Conservation (phyloP, 352 stramenopile species). For the Lagenidium sp. region DNA sequence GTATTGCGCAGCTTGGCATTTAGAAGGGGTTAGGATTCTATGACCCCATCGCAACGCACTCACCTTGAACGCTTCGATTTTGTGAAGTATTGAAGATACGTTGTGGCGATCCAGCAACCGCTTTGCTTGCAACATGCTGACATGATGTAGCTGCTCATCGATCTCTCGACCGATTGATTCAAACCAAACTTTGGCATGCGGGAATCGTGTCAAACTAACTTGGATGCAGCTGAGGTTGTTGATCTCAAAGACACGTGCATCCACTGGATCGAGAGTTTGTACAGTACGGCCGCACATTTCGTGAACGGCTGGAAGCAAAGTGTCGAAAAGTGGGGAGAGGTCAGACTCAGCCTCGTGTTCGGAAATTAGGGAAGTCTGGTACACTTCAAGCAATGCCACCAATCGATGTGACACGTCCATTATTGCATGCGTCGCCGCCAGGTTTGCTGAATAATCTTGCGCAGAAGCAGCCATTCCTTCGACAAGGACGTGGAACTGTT, state of each 20-base stretch:
- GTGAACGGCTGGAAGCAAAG: conserved; percentile 30
- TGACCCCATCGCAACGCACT: too few species aligned
- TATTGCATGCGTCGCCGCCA: conserved; percentile 42
- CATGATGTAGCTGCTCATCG: conserved; percentile 20
- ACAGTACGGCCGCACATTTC: conserved; percentile 44
- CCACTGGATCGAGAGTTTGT: conserved; percentile 20
- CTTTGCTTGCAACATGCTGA: conserved; percentile 37
- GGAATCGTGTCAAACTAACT: conserved; percentile 28
- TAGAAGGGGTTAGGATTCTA: too few species aligned
- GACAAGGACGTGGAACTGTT: conserved; percentile 43
- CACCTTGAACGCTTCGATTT: conserved; percentile 30
- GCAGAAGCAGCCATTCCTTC: conserved; percentile 29
- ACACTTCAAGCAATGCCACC: conserved; percentile 42
- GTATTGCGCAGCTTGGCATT: too few species aligned
- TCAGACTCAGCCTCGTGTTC: conserved; percentile 40
- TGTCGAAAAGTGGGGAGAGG: conserved; percentile 42
- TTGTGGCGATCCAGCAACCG: conserved; percentile 35
- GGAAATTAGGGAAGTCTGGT: conserved; percentile 43
- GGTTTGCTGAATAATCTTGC: conserved; percentile 48
- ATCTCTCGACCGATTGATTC: conserved; percentile 21
- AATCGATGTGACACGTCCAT: conserved; percentile 53
- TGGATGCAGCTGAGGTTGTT: conserved; percentile 71
- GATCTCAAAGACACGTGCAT: conserved; percentile 56
- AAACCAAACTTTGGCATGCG: conserved; percentile 31
- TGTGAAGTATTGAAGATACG: conserved; percentile 24